Conservation (phyloP, 129 eudicot species). For the Ambrosia artemisiifolia region DNA sequence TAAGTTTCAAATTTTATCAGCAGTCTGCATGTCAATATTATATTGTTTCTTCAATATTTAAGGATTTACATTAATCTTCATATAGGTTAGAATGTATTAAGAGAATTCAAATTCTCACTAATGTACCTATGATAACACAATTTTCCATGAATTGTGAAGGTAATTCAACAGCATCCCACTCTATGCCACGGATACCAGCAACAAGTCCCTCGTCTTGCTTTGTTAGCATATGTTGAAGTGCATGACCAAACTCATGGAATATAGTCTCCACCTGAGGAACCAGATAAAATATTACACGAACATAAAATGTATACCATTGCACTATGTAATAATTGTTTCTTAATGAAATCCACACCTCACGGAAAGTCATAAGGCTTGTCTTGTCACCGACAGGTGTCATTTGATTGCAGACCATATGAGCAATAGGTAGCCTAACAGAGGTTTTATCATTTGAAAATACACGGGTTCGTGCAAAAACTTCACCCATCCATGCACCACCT, state of each 20-base stretch:
- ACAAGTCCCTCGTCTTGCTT: slow-evolving; percentile 97
- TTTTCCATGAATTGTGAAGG: slow-evolving; percentile 98
- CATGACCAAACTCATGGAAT: slow-evolving; percentile 76
- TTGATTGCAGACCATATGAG: slow-evolving; percentile 97
- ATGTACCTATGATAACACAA: no score
- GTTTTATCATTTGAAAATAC: slow-evolving; percentile 66
- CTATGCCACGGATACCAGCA: slow-evolving; percentile 94
- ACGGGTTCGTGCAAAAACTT: slow-evolving; percentile 84
- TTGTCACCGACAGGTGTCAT: slow-evolving; percentile 93
- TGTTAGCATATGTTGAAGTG: slow-evolving; percentile 96
- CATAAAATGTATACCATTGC: not conserved
- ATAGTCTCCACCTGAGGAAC: no score
- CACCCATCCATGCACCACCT: slow-evolving; percentile 99
- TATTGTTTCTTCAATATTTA: no score
- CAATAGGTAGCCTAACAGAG: slow-evolving; percentile 85
- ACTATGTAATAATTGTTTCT: not conserved
- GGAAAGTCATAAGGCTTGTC: slow-evolving; percentile 97
- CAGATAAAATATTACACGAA: no score
- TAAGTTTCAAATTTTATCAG: no score
- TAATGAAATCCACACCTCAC: slow-evolving; percentile 51
- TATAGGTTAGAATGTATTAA: no score
- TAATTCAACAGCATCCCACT: slow-evolving; percentile 99
- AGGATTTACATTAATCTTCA: no score
- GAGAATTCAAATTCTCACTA: no score
- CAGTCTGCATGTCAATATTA: no score